Conservation (phyloP, 148 eudicot genomes). For the Camellia lanceoleosa region DNA sequence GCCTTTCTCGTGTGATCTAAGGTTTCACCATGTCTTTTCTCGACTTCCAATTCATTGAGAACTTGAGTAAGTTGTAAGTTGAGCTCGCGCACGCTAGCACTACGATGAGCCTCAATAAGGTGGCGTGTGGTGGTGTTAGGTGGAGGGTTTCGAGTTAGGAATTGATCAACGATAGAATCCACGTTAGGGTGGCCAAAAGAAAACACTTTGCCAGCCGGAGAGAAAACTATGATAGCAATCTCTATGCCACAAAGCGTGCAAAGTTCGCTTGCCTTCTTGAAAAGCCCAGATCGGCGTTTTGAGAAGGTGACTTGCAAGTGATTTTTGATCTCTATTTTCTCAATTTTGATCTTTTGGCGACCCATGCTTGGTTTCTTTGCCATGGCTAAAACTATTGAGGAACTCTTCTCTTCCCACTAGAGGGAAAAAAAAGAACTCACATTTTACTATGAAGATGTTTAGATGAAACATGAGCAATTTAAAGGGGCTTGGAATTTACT, state of each 20-base stretch:
- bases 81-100: slow-evolving; percentile 25
- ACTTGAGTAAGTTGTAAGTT: slow-evolving; percentile 42
- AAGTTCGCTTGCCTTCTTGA: slow-evolving; percentile 60
- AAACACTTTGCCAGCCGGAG: slow-evolving; percentile 49
- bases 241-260: slow-evolving; percentile 55
- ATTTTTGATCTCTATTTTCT: slow-evolving; percentile 49
- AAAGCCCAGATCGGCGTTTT: slow-evolving; percentile 57
- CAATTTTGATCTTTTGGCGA: slow-evolving; percentile 61
- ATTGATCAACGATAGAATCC: slow-evolving; percentile 37
- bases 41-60: slow-evolving; percentile 35
- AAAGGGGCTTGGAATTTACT: slow-evolving; percentile 18
- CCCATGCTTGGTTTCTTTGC: slow-evolving; percentile 50
- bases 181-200: slow-evolving; percentile 54
- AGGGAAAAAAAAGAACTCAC: neutral
- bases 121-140: slow-evolving; percentile 18
- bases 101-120: slow-evolving; percentile 24
- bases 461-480: slow-evolving; percentile 15
- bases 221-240: slow-evolving; percentile 38
- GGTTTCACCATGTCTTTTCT: slow-evolving; percentile 34
- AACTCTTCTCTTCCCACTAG: too few species aligned
- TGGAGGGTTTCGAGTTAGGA: slow-evolving; percentile 30
- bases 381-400: slow-evolving; percentile 26
- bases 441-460: neutral
- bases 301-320: slow-evolving; percentile 62
- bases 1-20: slow-evolving; percentile 33